These are phyloP conservation scores for Acer campestre DNA, from an alignment of 345 rosid species.

Conservation along the genomic window DNA sequence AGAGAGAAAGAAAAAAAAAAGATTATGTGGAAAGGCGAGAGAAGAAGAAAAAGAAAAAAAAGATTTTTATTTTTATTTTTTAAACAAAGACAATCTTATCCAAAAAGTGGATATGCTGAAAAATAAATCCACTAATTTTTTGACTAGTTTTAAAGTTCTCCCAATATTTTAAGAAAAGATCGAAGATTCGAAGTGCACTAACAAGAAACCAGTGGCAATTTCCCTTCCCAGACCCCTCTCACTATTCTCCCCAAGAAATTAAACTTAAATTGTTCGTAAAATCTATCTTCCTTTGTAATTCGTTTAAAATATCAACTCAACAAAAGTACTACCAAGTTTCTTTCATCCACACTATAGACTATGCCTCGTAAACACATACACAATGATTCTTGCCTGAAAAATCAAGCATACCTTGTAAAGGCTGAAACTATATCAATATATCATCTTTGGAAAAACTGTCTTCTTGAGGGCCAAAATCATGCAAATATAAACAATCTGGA, in stretches of 20 bases:
- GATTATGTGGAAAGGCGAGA: too few species aligned
- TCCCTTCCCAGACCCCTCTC: not conserved
- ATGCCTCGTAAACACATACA: not conserved
- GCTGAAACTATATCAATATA: constrained; percentile 65
- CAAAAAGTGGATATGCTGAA: too few species aligned
- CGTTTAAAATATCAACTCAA: not conserved
- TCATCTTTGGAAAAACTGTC: constrained; percentile 84
- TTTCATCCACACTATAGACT: not conserved
- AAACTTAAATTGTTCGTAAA: constrained; percentile 1
- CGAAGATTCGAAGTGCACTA: not conserved
- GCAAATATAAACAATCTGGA: constrained; percentile 80
- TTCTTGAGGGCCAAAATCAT: constrained; percentile 70
- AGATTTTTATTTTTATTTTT: too few species aligned
- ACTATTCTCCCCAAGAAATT: not conserved
- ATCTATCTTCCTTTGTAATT: not conserved
- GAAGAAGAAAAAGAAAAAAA: too few species aligned
- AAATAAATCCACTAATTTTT: too few species aligned
- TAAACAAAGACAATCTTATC: too few species aligned
- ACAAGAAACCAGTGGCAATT: not conserved
- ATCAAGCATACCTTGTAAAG: constrained; percentile 45
- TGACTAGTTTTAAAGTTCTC: too few species aligned
- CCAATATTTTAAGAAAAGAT: too few species aligned
- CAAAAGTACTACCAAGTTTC: not conserved
- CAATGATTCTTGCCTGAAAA: not conserved
- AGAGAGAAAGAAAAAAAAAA: too few species aligned